Conservation (phyloP, 345 rosid genomes). For the Eutrema heterophyllum region DNA sequence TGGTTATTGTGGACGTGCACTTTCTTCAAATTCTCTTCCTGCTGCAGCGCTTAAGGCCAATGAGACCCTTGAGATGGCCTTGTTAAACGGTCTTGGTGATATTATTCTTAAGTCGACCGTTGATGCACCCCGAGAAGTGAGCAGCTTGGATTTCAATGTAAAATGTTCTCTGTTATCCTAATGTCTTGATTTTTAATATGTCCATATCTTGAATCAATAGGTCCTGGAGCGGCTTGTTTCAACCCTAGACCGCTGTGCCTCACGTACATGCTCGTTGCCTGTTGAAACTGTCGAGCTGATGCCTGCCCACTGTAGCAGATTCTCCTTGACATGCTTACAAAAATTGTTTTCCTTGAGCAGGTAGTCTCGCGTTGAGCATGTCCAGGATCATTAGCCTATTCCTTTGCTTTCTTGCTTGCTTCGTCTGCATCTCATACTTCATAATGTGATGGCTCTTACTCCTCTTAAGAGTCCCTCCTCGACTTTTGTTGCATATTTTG, state of each 20-base stretch:
- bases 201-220: constrained; percentile 35
- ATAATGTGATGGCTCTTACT: neutral
- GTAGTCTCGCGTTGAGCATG: constrained; percentile 33
- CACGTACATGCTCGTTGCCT: constrained; percentile 93
- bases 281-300: constrained; percentile 92
- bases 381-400: constrained; percentile 8
- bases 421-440: constrained; percentile 12
- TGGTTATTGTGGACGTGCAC: constrained; percentile 94
- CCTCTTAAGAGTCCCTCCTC: neutral
- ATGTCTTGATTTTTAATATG: neutral
- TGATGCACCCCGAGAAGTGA: constrained; percentile 84
- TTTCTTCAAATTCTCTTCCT: constrained; percentile 71
- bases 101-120: constrained; percentile 61
- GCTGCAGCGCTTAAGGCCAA: constrained; percentile 51
- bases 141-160: constrained; percentile 25
- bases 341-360: constrained; percentile 79
- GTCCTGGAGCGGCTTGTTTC: constrained; percentile 73
- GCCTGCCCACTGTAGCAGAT: constrained; percentile 90
- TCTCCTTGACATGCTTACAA: constrained; percentile 83
- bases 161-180: neutral
- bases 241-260: constrained; percentile 92
- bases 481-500: neutral
- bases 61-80: constrained; percentile 82
- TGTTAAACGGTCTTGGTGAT: constrained; percentile 71
- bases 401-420: neutral